Evolutionary conservation across 805 yeast genomes (phyloP).

Genomic region (Wickerhamomyces bovis): DNA sequence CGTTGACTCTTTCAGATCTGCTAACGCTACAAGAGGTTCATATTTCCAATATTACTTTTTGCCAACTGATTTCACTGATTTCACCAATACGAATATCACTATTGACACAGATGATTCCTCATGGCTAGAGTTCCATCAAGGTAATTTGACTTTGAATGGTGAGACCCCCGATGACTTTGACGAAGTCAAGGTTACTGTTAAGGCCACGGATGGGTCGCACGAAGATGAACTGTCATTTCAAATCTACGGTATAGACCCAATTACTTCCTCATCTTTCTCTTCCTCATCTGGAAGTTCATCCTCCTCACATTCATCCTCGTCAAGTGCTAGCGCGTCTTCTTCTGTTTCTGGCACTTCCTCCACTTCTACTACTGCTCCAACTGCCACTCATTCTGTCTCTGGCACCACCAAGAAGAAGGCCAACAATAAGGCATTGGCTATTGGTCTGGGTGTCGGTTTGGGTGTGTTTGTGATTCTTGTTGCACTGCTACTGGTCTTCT

Average conservation of each 20-base stretch:
- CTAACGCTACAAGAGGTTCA: slow-evolving; percentile 63
- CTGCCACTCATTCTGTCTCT: slow-evolving; percentile 13
- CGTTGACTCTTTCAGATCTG: slow-evolving; percentile 41
- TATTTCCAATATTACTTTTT: slow-evolving; percentile 53
- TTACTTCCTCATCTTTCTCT: slow-evolving; percentile 12
- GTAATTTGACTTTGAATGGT: slow-evolving; percentile 67
- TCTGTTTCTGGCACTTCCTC: slow-evolving; percentile 11
- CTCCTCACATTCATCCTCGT: slow-evolving; percentile 25
- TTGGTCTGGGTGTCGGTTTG: slow-evolving; percentile 85
- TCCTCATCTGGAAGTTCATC: slow-evolving; percentile 20
- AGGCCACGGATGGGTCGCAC: slow-evolving; percentile 31
- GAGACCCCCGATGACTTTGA: slow-evolving; percentile 49
- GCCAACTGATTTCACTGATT: slow-evolving; percentile 51
- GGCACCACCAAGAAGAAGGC: slow-evolving; percentile 6
- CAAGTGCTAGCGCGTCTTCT: slow-evolving; percentile 25
- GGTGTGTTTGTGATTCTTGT: slow-evolving; percentile 52
- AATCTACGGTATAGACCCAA: slow-evolving; percentile 44
- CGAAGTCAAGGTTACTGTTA: slow-evolving; percentile 32
- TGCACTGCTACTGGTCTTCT: slow-evolving; percentile 42
- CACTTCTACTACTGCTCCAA: slow-evolving; percentile 3
- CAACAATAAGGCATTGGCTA: slow-evolving; percentile 59
- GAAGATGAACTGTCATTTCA: slow-evolving; percentile 40
- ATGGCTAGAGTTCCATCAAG: slow-evolving; percentile 63
- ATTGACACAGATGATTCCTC: slow-evolving; percentile 34
- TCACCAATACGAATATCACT: slow-evolving; percentile 40